Conservation (phyloP, 768 basidiomycete species). For the Termitomyces sp. region DNA sequence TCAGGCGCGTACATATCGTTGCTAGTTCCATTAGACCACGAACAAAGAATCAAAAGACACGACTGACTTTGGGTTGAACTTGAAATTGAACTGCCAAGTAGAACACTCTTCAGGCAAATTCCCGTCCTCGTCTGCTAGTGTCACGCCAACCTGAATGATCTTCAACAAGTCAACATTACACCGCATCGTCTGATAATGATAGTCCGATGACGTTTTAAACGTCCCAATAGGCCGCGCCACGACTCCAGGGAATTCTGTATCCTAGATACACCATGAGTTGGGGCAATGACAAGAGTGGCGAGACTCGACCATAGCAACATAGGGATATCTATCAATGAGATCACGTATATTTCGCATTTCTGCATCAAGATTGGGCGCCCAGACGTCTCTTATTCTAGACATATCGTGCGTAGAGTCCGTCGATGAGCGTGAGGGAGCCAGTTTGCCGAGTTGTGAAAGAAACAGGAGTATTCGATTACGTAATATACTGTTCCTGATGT, state of each 20-base stretch:
- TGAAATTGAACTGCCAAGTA: conserved; percentile 99
- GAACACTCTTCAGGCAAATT: conserved; percentile 86
- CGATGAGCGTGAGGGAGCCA: conserved; percentile 19
- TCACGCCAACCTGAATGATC: conserved; percentile 96
- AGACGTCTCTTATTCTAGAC: conserved; percentile 92
- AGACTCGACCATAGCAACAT: conserved; percentile 86
- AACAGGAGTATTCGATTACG: conserved; percentile 4
- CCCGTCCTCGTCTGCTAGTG: conserved; percentile 91
- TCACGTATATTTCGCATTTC: conserved; percentile 90
- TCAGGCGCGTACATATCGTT: conserved; percentile 99
- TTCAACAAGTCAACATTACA: conserved; percentile 98
- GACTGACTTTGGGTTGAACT: conserved; percentile 80
- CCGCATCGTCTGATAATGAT: conserved; percentile 99
- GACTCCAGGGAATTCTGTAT: conserved; percentile 98
- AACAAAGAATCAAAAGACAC: not conserved
- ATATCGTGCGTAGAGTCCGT: conserved; percentile 31
- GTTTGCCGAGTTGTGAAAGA: conserved; percentile 8
- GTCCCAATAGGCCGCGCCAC: conserved; percentile 95
- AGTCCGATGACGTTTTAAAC: conserved; percentile 96
- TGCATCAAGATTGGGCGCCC: conserved; percentile 87
- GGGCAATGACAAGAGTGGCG: conserved; percentile 14
- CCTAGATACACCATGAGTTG: conserved; percentile 48
- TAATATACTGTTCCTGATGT: not conserved
- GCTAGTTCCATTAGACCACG: conserved; percentile 34
- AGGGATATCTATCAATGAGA: conserved; percentile 87